Evolutionary conservation across 345 rosid genomes (phyloP).

Genomic region (Syzygium oleosum): DNA sequence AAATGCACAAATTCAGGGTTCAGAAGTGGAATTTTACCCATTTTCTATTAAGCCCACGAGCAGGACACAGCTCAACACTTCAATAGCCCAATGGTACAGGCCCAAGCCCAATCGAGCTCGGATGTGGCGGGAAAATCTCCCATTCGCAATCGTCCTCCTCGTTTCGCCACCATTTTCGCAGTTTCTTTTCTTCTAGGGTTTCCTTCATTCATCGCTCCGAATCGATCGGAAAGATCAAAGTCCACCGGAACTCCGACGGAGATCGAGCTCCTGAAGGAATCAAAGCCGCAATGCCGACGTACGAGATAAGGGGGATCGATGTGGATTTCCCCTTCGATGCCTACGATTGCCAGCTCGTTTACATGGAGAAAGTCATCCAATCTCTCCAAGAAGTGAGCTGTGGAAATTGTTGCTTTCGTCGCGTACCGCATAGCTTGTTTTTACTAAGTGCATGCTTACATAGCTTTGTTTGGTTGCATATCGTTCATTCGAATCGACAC

Average conservation of each 20-base stretch:
- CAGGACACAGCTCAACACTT: background rate
- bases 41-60: background rate
- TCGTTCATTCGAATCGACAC: background rate
- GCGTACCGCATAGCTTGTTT: background rate
- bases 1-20: background rate
- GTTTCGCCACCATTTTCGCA: accelerated
- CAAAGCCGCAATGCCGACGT: conserved; percentile 47
- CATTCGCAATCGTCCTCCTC: background rate
- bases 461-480: background rate
- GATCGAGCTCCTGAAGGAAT: background rate
- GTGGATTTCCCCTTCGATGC: conserved; percentile 96
- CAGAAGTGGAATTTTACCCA: background rate
- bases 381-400: conserved; percentile 69
- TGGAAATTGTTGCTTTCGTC: background rate
- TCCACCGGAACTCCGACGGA: background rate
- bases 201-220: background rate
- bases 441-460: background rate
- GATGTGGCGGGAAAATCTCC: conserved; percentile 4
- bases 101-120: background rate
- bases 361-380: conserved; percentile 92
- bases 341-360: conserved; percentile 75
- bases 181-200: background rate
- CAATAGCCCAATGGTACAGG: background rate
- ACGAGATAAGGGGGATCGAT: conserved; percentile 73
- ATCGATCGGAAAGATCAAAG: background rate